These are phyloP conservation scores for Candida railenensis DNA, from an alignment of 805 yeast species.

Conservation along the genomic window DNA sequence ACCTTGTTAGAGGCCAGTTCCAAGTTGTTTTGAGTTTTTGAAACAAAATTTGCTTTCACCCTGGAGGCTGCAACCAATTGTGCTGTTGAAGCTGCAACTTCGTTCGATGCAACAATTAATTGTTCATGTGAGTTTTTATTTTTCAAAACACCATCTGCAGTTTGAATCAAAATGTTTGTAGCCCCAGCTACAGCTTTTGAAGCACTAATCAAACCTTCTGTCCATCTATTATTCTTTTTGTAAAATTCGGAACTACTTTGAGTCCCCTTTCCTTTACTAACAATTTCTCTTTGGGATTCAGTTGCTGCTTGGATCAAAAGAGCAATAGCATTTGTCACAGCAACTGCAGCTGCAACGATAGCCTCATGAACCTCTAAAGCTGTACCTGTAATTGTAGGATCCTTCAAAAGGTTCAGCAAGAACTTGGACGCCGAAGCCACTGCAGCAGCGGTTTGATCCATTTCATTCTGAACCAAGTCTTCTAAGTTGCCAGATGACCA, in stretches of 20 bases:
- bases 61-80: slow-evolving; percentile 90
- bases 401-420: slow-evolving; percentile 51
- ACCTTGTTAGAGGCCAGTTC: slow-evolving; percentile 71
- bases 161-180: slow-evolving; percentile 74
- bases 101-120: slow-evolving; percentile 85
- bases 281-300: slow-evolving; percentile 80
- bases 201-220: slow-evolving; percentile 89
- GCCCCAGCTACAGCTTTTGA: slow-evolving; percentile 84
- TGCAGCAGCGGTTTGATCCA: slow-evolving; percentile 69
- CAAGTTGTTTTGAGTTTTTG: slow-evolving; percentile 71
- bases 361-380: slow-evolving; percentile 75
- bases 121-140: slow-evolving; percentile 71
- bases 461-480: slow-evolving; percentile 69
- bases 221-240: slow-evolving; percentile 87
- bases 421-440: slow-evolving; percentile 65
- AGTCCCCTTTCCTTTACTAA: slow-evolving; percentile 64
- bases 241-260: slow-evolving; percentile 72
- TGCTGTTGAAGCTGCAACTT: slow-evolving; percentile 89
- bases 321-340: slow-evolving; percentile 76
- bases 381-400: slow-evolving; percentile 52
- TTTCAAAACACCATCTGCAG: slow-evolving; percentile 82
- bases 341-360: slow-evolving; percentile 72
- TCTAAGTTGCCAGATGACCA: slow-evolving; percentile 54
- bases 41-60: slow-evolving; percentile 75
- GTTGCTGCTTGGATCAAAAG: slow-evolving; percentile 72